phyloP scores from a whole-genome alignment of 2,329 filamentous ascomycete species.

The Chalara sp. region DNA sequence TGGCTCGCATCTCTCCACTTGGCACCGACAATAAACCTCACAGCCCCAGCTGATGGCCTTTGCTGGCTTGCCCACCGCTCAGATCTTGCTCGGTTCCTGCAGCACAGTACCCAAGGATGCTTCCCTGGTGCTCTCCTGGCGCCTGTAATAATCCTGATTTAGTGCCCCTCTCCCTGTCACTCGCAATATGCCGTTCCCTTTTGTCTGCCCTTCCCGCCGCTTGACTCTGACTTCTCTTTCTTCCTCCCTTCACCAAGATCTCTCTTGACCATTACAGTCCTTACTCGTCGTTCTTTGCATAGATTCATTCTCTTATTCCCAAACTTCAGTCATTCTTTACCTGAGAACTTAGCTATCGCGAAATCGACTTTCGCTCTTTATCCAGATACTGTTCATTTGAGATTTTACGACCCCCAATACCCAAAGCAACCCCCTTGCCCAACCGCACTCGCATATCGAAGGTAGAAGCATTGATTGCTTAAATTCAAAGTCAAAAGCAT shows the following conservation, averaged over 20 bases:
- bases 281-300: constrained; percentile 23
- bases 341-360: constrained; percentile 16
- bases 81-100: too few relatives aligned
- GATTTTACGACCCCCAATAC: constrained; percentile 3
- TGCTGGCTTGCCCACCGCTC: too few relatives aligned
- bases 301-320: constrained; percentile 19
- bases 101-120: too few relatives aligned
- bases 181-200: constrained; percentile 5
- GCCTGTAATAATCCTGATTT: constrained; percentile 13
- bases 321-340: constrained; percentile 27
- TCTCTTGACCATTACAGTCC: constrained; percentile 24
- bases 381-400: constrained; percentile 10
- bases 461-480: constrained; percentile 22
- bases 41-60: too few relatives aligned
- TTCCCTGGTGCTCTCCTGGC: not conserved
- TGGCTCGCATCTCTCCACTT: too few relatives aligned
- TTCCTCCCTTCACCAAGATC: constrained; percentile 19
- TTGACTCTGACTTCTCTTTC: constrained; percentile 7
- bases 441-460: not conserved
- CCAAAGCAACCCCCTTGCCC: not conserved
- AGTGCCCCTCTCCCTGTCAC: constrained; percentile 5
- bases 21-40: too few relatives aligned
- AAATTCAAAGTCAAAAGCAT: constrained; percentile 8
- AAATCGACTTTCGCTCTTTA: constrained; percentile 28
- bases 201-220: constrained; percentile 6